These are phyloP conservation scores for Wakefieldia striispora DNA, from an alignment of 768 basidiomycete genomes.

Conservation along the genomic window DNA sequence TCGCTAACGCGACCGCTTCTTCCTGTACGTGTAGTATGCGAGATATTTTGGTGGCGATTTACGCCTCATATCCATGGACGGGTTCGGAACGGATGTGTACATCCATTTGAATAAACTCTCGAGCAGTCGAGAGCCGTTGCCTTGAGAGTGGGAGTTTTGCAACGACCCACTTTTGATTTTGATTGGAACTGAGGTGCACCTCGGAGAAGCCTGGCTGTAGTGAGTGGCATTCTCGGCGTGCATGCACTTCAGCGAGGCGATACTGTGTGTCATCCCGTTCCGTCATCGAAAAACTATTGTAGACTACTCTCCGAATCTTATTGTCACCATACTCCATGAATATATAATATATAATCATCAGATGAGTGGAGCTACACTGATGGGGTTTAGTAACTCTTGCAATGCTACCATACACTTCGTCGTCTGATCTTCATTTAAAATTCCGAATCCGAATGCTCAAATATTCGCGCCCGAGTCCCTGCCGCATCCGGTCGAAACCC, in stretches of 20 bases:
- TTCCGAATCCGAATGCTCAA: too few species aligned
- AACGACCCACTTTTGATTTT: too few species aligned
- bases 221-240: neutral
- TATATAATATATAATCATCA: too few species aligned
- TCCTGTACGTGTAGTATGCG: slow-evolving; percentile 59
- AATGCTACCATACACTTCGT: too few species aligned
- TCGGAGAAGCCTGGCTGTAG: neutral
- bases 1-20: slow-evolving; percentile 2
- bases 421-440: too few species aligned
- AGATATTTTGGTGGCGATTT: slow-evolving; percentile 95
- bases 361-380: neutral
- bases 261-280: slow-evolving; percentile 4
- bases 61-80: slow-evolving; percentile 97
- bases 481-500: too few species aligned
- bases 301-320: slow-evolving; percentile 3
- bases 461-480: too few species aligned
- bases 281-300: neutral
- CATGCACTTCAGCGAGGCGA: neutral
- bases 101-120: slow-evolving; percentile 87
- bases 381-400: neutral
- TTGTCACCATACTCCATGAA: slow-evolving; percentile 3
- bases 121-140: slow-evolving; percentile 35
- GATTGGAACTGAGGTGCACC: neutral
- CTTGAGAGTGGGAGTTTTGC: slow-evolving; percentile 7
- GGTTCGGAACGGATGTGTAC: slow-evolving; percentile 92